These are phyloP conservation scores for Sporothrix schenckii DNA, from an alignment of 2,329 filamentous ascomycete genomes.

Conservation along the genomic window DNA sequence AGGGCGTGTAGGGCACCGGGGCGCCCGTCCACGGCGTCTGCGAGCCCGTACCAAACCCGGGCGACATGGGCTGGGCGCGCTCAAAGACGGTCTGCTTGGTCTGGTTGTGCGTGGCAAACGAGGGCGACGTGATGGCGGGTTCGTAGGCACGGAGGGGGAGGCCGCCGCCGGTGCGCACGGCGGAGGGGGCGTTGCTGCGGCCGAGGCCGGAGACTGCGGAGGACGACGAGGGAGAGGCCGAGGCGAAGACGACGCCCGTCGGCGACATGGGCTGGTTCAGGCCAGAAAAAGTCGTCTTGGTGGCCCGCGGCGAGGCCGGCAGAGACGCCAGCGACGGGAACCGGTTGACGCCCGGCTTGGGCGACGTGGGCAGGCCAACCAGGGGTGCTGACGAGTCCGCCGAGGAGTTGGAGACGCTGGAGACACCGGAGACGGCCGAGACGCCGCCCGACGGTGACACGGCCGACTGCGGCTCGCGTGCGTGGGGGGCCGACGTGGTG, in stretches of 20 bases:
- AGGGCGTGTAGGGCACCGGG: conserved; percentile 72
- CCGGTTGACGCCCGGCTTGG: conserved; percentile 49
- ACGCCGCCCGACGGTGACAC: too few species aligned
- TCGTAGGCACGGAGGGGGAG: conserved; percentile 66
- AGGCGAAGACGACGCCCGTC: conserved; percentile 36
- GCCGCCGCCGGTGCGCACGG: conserved; percentile 59
- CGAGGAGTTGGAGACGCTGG: conserved; percentile 36
- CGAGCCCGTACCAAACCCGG: conserved; percentile 48
- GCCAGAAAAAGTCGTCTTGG: conserved; percentile 45
- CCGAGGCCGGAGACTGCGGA: conserved; percentile 44
- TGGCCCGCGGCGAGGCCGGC: conserved; percentile 33
- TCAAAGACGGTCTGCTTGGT: conserved; percentile 69
- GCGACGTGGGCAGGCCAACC: conserved; percentile 57
- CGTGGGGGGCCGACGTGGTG: conserved; percentile 20
- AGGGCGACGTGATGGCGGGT: conserved; percentile 57
- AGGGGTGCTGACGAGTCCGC: conserved; percentile 54
- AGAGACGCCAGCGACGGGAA: conserved; percentile 52
- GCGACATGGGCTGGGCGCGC: conserved; percentile 57
- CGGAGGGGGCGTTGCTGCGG: conserved; percentile 55
- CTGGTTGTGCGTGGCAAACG: conserved; percentile 44
- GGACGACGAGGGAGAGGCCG: neutral
- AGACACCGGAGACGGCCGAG: conserved; percentile 51
- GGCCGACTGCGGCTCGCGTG: too few species aligned
- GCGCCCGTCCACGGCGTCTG: conserved; percentile 65
- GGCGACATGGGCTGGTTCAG: conserved; percentile 37